Evolutionary conservation across 192 early-diverging fungal species (phyloP).

Genomic region (Coemansia sp.): DNA sequence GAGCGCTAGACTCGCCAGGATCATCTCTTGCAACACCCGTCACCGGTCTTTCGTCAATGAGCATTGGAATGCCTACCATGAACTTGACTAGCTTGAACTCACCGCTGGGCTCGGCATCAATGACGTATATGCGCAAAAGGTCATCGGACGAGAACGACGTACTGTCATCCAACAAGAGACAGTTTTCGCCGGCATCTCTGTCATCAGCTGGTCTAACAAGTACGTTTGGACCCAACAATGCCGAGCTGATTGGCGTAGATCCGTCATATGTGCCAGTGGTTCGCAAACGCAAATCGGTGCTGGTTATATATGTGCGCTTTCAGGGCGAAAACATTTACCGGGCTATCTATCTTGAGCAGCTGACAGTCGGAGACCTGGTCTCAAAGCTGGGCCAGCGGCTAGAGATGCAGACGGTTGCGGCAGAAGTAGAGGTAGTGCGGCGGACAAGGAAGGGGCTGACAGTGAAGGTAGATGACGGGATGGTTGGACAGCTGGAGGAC

Average conservation of each 20-base stretch:
- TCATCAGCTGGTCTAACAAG: slow-evolving; percentile 9
- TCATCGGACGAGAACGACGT: slow-evolving; percentile 39
- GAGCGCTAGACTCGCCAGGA: slow-evolving; percentile 22
- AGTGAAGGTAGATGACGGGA: slow-evolving; percentile 60
- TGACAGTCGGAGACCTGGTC: slow-evolving; percentile 56
- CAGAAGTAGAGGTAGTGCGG: slow-evolving; percentile 47
- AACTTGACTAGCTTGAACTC: slow-evolving; percentile 25
- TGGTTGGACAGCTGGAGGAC: slow-evolving; percentile 62
- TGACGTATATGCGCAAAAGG: slow-evolving; percentile 48
- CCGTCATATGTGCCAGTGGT: slow-evolving; percentile 63
- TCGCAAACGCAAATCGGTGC: slow-evolving; percentile 40
- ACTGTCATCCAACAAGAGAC: slow-evolving; percentile 36
- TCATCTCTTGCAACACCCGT: slow-evolving; percentile 18
- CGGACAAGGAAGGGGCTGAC: slow-evolving; percentile 57
- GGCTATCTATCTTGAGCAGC: slow-evolving; percentile 65
- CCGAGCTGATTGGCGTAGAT: slow-evolving; percentile 57
- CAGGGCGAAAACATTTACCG: slow-evolving; percentile 58
- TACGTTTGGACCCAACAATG: slow-evolving; percentile 12
- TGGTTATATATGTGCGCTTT: slow-evolving; percentile 61
- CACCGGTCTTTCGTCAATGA: slow-evolving; percentile 35
- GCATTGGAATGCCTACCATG: slow-evolving; percentile 38
- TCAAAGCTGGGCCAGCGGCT: slow-evolving; percentile 57
- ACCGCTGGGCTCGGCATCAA: slow-evolving; percentile 20
- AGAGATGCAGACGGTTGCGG: slow-evolving; percentile 41
- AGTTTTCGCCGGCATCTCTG: slow-evolving; percentile 38